Evolutionary conservation across 106 monocot genomes (phyloP), one percentile per base, ranked within the genome.

Genomic region (Allium sativum): DNA sequence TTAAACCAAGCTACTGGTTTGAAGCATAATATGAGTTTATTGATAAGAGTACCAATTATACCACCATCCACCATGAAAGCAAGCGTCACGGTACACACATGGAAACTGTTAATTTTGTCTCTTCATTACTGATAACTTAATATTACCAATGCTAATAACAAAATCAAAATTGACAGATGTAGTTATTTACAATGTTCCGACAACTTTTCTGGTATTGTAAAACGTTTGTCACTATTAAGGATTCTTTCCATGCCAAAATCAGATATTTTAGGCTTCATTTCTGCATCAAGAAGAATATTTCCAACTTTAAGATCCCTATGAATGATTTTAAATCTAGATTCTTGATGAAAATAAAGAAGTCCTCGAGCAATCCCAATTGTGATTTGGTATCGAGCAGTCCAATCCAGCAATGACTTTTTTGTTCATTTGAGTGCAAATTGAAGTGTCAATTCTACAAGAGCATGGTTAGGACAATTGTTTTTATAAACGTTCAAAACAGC

Each of bases 241-340:
- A 53, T 65, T 65, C 65, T 65, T 6, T 50, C 52, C 65, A 65
- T 53, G 40, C 65, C 65, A 40, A 65, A 65, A 40, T 65, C 52
- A 16, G 65, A 65, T 7, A 65, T 65, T 46, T 65, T 65, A 7
- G 65, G 65, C 22, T 53, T 65, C 52, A 65, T 52, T 12, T 52
- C 65, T 9, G 11, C 3, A 40, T 65, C 65, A 12, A 65, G 52
- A 52, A 65, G 65, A 52, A 65, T 53, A 21, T 65, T 65, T 22
- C 65, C 53, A 31, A 52, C 65, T 65, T 65, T 65, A 18, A 65
- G 52, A 52, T 65, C 65, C 41, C 65, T 65, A 21, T 65, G 65
- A 45, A 65, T 65, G 19, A 65, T 65, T 21, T 40, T 21, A 40
- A 65, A 20, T 53, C 65, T 21, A 21, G 65, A 65, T 12, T 65